These are phyloP conservation scores for Nematodospora anomalae DNA, from an alignment of 1,139 yeast species.

Conservation along the genomic window DNA sequence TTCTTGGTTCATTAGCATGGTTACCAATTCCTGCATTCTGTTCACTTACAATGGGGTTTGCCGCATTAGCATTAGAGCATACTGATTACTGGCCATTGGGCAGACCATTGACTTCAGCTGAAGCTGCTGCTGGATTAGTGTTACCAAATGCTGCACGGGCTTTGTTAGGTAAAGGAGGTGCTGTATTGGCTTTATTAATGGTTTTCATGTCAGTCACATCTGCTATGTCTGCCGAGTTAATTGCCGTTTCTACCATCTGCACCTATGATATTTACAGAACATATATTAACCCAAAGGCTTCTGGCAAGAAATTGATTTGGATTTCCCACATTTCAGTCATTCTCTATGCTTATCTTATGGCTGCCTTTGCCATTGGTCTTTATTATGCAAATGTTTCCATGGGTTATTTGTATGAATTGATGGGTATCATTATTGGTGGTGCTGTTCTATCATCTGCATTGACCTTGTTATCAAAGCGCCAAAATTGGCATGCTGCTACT, in stretches of 20 bases:
- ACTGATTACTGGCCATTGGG: constrained; percentile 79
- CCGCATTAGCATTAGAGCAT: constrained; percentile 69
- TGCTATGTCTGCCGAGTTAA: constrained; percentile 83
- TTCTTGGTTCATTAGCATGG: constrained; percentile 90
- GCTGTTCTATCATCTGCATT: constrained; percentile 79
- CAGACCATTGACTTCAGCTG: constrained; percentile 57
- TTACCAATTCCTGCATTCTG: constrained; percentile 82
- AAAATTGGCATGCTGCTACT: constrained; percentile 61
- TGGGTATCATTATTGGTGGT: constrained; percentile 85
- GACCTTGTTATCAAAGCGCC: constrained; percentile 67
- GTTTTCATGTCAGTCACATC: constrained; percentile 83
- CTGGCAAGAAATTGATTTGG: constrained; percentile 66
- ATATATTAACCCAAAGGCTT: constrained; percentile 75
- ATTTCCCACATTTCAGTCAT: constrained; percentile 69
- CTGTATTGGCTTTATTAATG: constrained; percentile 72
- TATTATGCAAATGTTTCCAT: constrained; percentile 79
- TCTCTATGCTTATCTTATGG: constrained; percentile 67
- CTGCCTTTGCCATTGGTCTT: constrained; percentile 79
- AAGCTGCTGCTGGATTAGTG: constrained; percentile 78
- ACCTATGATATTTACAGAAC: constrained; percentile 83
- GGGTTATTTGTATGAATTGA: constrained; percentile 83
- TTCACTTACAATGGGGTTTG: constrained; percentile 83
- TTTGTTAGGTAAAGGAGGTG: constrained; percentile 83
- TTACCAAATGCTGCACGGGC: constrained; percentile 88
- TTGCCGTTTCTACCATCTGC: constrained; percentile 81